Base-by-base conservation (phyloP, 1,284 basidiomycete genomes). In the Ustilago shanxiensis region DNA sequence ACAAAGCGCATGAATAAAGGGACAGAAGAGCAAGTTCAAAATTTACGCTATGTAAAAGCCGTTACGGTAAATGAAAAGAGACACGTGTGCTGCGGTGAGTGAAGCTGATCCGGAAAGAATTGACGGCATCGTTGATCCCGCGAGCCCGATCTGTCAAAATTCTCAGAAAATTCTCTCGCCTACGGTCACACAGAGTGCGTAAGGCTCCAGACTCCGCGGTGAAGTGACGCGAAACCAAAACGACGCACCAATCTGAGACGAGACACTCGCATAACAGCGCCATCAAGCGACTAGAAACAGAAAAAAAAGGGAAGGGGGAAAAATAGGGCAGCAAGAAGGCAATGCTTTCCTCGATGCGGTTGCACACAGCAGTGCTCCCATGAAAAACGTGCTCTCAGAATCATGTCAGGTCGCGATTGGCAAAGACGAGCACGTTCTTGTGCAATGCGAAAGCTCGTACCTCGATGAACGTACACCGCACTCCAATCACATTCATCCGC, bases 361-460 rank as follows among this genome's bases (percentile, higher is more conserved):
- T 11, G 28, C 24, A 28, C 24, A 14, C 14, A 16, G 10, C 44
- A n/a, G n/a, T n/a, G n/a, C n/a, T n/a, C n/a, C n/a, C n/a, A n/a
- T n/a, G n/a, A n/a, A 24, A 49, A 49, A 49, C 26, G 47, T 49
- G 47, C 47, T 28, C 47, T 13, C 28, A 22, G 22, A 26, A 29
- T 53, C 53, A 51, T 49, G 54, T 67, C 66, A 67, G 41, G 24
- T 31, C 55, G 59, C 35, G 53, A 49, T 49, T 37, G 53, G 37
- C 41, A 33, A 60, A 55, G 64, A 44, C 35, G 45, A 61, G 41
- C 66, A 67, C 54, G 66, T 67, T 61, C 54, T 58, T 26, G 1
- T 49, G 44, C 44, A n/a, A 11, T 20, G 22, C 44, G 8, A 45
- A 20, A 20, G 44, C 44, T 45, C 18, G 44, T 20, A 11, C 10